Base-by-base conservation (phyloP, 805 yeast genomes). In the Pichia nakasei region DNA sequence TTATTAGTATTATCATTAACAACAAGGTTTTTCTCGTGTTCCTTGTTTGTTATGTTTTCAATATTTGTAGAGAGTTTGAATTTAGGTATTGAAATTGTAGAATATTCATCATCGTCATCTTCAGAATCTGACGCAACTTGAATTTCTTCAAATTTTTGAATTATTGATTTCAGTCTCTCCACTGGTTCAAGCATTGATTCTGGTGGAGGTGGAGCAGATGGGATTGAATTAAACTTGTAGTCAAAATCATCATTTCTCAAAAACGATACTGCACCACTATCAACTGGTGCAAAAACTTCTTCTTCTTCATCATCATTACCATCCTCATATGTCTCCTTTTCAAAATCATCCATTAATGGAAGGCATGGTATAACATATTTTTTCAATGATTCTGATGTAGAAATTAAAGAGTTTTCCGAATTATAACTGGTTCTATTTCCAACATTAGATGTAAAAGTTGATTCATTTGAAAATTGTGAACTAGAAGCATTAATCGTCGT, bases 61-160 rank as follows among this genome's bases (percentile, higher is more conserved):
- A 24, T 7, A 24, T 24, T 24, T 24, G 27, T 24, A 24, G 27
- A 24, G 11, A 24, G 27, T 24, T 11, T 4, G 15, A 29, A 29
- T 29, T 29, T 29, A 9, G 32, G 9, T 29, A 29, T 13, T 13
- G 32, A 3, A 24, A 24, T 24, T 29, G 32, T 12, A 5, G 13
- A 49, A 7, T 51, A 50, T 5, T 39, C 44, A 4, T 47, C 50
- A n/a, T 42, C 41, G 5, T 42, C 50, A n/a, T 42, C 41, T 9
- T 42, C 45, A 15, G 42, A 22, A 21, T 48, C 45, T 13, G 49
- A 26, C 9, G 40, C 47, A 37, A 40, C 43, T 24, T 39, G 31
- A 12, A 39, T 24, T 9, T 48, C 41, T 35, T 31, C 37, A 33
- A 18, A 17, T 15, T 22, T 34, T 32, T 37, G 29, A 7, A 34